phyloP scores from a whole-genome alignment of 345 rosid species.

The Citrus sinensis region DNA sequence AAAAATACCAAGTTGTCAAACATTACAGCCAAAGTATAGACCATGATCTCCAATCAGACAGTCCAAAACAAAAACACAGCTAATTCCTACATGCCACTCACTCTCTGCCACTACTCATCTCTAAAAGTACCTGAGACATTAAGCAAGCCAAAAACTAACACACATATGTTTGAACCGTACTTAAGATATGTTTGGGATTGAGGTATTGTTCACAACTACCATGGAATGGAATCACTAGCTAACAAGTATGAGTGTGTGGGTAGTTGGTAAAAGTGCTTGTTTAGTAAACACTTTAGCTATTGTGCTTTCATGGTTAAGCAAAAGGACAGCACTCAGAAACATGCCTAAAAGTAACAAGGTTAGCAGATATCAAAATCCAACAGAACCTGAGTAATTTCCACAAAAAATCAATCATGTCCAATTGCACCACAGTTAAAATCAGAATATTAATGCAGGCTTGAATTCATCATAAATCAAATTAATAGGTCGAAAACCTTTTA shows the following conservation, averaged over 20 bases:
- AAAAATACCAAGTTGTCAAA: background rate
- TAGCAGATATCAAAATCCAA: background rate
- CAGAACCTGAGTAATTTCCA: background rate
- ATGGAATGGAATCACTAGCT: background rate
- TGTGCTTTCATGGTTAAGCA: background rate
- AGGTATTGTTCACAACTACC: background rate
- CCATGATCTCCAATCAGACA: background rate
- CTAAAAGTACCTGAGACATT: background rate
- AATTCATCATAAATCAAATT: background rate
- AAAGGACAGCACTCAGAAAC: background rate
- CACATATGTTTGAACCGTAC: background rate
- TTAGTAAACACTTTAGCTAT: background rate
- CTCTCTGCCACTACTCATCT: background rate
- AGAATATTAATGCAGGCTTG: background rate
- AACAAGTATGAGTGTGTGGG: too few relatives aligned
- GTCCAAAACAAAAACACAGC: background rate
- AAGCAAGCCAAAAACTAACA: background rate
- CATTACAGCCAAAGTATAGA: background rate
- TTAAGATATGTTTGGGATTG: background rate
- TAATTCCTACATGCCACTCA: background rate
- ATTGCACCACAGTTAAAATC: background rate
- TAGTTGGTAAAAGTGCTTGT: background rate
- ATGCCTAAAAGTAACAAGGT: background rate
- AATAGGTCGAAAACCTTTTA: background rate
- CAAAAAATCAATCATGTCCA: background rate